A percentile compares a stretch with the other conserved stretches of the same genome.
These are phyloP conservation scores for Sporothrix sp. DNA, from an alignment of 2,329 filamentous ascomycete genomes.

Conservation along the genomic window DNA sequence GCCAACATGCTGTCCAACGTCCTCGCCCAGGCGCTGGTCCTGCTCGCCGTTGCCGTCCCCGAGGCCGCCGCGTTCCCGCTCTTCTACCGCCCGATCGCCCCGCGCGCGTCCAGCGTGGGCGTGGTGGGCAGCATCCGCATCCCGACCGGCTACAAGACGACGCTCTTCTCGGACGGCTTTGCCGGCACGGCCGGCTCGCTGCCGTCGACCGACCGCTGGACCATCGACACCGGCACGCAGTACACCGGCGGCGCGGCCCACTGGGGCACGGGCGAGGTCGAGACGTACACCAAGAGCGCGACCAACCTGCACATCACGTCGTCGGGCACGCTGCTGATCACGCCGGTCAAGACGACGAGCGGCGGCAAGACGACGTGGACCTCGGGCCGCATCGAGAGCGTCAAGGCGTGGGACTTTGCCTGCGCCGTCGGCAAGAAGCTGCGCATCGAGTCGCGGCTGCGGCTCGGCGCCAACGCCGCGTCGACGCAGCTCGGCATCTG, in stretches of 20 bases:
- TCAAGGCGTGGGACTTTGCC: slow-evolving; percentile 25
- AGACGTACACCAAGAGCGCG: slow-evolving; percentile 33
- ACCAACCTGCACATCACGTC: slow-evolving; percentile 33
- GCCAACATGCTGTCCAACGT: slow-evolving; percentile 5
- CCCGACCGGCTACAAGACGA: slow-evolving; percentile 24
- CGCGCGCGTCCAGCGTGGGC: slow-evolving; percentile 9
- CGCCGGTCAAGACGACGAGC: slow-evolving; percentile 21
- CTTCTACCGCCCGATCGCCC: slow-evolving; percentile 7
- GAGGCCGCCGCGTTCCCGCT: slow-evolving; percentile 6
- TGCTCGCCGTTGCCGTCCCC: slow-evolving; percentile 8
- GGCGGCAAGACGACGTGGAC: slow-evolving; percentile 28
- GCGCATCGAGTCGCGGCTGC: slow-evolving; percentile 31
- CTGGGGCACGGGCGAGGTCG: slow-evolving; percentile 41
- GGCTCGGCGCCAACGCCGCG: slow-evolving; percentile 24
- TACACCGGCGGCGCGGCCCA: slow-evolving; percentile 36
- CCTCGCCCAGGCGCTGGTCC: not conserved
- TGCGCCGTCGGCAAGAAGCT: slow-evolving; percentile 27
- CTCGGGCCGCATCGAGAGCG: slow-evolving; percentile 35
- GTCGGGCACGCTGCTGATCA: slow-evolving; percentile 29
- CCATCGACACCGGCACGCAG: slow-evolving; percentile 32
- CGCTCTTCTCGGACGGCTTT: slow-evolving; percentile 22
- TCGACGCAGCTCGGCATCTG: slow-evolving; percentile 32
- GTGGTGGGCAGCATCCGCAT: slow-evolving; percentile 12
- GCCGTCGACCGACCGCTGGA: slow-evolving; percentile 34
- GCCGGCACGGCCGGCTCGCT: slow-evolving; percentile 24